These are phyloP conservation scores for Candida neerlandica DNA, from an alignment of 1,139 yeast genomes.

Conservation along the genomic window DNA sequence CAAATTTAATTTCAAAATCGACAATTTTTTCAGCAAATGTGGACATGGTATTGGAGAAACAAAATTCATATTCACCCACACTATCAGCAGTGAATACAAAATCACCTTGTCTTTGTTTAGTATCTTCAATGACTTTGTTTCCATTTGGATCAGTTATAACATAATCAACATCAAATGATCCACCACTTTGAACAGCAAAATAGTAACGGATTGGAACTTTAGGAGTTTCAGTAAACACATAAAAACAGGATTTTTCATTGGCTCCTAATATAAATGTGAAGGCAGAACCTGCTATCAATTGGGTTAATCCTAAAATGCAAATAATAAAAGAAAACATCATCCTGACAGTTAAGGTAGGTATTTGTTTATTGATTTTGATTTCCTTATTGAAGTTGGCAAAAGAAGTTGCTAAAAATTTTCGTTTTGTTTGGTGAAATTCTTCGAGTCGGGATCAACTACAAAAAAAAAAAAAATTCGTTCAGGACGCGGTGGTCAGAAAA, in stretches of 20 bases:
- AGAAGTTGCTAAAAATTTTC: background rate
- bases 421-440: background rate
- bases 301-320: slow-evolving; percentile 27
- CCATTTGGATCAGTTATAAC: slow-evolving; percentile 70
- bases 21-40: slow-evolving; percentile 85
- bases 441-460: background rate
- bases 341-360: slow-evolving; percentile 12
- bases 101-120: slow-evolving; percentile 83
- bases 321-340: slow-evolving; percentile 20
- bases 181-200: slow-evolving; percentile 93
- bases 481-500: slow-evolving; percentile 4
- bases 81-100: slow-evolving; percentile 69
- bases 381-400: too few relatives aligned
- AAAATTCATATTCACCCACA: slow-evolving; percentile 88
- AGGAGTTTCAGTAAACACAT: slow-evolving; percentile 67
- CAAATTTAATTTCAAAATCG: slow-evolving; percentile 78
- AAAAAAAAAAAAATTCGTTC: background rate
- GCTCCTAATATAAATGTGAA: slow-evolving; percentile 80
- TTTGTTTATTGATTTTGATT: background rate
- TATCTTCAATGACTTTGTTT: slow-evolving; percentile 56
- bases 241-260: slow-evolving; percentile 76
- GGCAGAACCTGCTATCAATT: slow-evolving; percentile 53
- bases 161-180: slow-evolving; percentile 83
- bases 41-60: slow-evolving; percentile 86
- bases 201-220: slow-evolving; percentile 74